These are phyloP conservation scores for Dipodascus geniculatus DNA, from an alignment of 805 yeast species.

Conservation along the genomic window DNA sequence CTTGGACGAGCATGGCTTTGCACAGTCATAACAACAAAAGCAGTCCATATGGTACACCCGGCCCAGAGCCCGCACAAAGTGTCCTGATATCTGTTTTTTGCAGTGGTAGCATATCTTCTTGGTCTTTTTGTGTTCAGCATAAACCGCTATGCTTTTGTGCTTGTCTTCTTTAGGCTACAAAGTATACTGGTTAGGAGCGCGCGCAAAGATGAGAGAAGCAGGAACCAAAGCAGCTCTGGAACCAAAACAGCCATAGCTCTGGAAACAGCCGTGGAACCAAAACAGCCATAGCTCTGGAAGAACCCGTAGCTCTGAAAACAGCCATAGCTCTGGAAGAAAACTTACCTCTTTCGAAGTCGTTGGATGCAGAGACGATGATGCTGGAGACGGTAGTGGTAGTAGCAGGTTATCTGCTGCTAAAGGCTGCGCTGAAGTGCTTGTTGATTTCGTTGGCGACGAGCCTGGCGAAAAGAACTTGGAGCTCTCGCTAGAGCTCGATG, in stretches of 20 bases:
- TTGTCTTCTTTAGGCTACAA: neutral
- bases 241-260: no score
- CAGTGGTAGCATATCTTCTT: neutral
- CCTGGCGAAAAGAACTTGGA: slow-evolving; percentile 1
- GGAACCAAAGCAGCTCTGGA: no score
- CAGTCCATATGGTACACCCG: slow-evolving; percentile 77
- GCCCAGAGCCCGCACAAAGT: slow-evolving; percentile 75
- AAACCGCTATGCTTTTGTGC: neutral
- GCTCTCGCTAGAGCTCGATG: neutral
- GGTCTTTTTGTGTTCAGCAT: neutral
- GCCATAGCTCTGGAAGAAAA: no score
- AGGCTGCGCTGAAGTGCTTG: neutral
- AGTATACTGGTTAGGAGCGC: neutral
- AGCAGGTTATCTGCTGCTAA: neutral
- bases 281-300: no score
- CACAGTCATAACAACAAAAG: slow-evolving; percentile 79
- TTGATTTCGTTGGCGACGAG: slow-evolving; percentile 1
- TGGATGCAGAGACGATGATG: neutral
- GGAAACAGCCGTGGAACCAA: no score
- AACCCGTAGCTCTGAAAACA: no score
- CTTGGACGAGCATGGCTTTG: slow-evolving; percentile 66
- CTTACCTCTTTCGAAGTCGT: neutral
- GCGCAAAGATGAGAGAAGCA: neutral
- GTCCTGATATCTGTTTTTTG: slow-evolving; percentile 38
- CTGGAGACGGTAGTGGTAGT: neutral